Evolutionary conservation across 2,329 filamentous ascomycete species (phyloP).

Genomic region (Atkinsonella texensis): DNA sequence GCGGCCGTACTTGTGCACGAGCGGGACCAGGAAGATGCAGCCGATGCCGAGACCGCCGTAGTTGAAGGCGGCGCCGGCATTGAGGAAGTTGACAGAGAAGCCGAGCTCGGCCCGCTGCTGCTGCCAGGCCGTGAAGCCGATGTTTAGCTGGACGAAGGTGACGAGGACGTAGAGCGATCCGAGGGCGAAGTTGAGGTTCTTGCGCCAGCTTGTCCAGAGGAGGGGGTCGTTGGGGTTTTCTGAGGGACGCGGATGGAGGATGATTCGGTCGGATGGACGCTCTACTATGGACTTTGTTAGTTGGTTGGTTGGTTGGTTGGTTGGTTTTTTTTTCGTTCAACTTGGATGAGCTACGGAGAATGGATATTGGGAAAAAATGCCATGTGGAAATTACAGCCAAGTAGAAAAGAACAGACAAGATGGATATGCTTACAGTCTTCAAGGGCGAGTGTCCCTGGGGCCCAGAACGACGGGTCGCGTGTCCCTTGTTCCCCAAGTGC

Average conservation of each 20-base stretch:
- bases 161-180: slow-evolving; percentile 53
- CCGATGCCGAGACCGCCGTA: slow-evolving; percentile 20
- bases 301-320: no score
- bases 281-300: background rate
- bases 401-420: no score
- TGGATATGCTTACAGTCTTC: slow-evolving; percentile 1
- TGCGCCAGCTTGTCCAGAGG: slow-evolving; percentile 5
- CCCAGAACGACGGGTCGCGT: slow-evolving; percentile 2
- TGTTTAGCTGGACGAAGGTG: slow-evolving; percentile 51
- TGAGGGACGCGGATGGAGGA: slow-evolving; percentile 8
- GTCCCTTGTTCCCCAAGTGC: background rate
- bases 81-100: slow-evolving; percentile 15
- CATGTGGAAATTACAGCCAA: background rate
- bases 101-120: slow-evolving; percentile 13
- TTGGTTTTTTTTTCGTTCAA: no score
- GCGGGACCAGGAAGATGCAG: slow-evolving; percentile 22
- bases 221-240: slow-evolving; percentile 9
- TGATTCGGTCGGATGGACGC: background rate
- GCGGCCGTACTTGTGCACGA: slow-evolving; percentile 22
- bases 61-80: slow-evolving; percentile 15
- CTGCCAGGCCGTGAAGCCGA: slow-evolving; percentile 4
- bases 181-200: slow-evolving; percentile 27
- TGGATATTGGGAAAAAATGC: no score
- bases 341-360: no score
- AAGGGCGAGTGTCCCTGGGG: slow-evolving; percentile 4